Conservation (phyloP, 179 eudicot genomes). For the Amaranthus tricolor region DNA sequence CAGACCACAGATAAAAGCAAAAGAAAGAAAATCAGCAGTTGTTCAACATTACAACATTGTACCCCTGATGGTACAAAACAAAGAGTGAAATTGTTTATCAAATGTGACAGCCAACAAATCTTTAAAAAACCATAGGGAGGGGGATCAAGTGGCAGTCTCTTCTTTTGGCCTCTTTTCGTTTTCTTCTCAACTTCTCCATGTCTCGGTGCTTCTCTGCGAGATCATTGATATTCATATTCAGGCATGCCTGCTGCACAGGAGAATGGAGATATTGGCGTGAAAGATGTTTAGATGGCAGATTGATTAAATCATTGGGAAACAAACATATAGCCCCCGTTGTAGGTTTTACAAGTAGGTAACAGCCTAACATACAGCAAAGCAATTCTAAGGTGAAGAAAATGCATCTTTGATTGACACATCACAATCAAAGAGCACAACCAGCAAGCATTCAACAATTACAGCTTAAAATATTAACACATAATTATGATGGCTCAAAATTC, state of each 20-base stretch:
- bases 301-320: too few species aligned
- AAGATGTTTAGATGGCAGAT: slow-evolving; percentile 1
- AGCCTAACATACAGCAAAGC: background rate
- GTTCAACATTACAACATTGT: too few species aligned
- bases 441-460: background rate
- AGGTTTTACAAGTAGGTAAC: background rate
- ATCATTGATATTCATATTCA: slow-evolving; percentile 61
- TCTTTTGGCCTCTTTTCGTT: slow-evolving; percentile 80
- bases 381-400: background rate
- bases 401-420: background rate
- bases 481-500: slow-evolving; percentile 4
- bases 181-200: slow-evolving; percentile 56
- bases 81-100: too few species aligned
- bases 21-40: too few species aligned
- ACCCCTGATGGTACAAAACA: too few species aligned
- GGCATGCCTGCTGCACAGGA: slow-evolving; percentile 46
- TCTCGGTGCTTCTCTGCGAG: slow-evolving; percentile 62
- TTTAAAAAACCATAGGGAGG: too few species aligned
- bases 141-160: too few species aligned
- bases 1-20: too few species aligned
- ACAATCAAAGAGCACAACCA: background rate
- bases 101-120: too few species aligned
- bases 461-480: background rate
- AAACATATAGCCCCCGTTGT: background rate
- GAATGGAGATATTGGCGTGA: background rate